Evolutionary conservation across 2,329 filamentous ascomycete species (phyloP), one percentile per base, ranked within the genome.

Genomic region (Zalaria obscura): DNA sequence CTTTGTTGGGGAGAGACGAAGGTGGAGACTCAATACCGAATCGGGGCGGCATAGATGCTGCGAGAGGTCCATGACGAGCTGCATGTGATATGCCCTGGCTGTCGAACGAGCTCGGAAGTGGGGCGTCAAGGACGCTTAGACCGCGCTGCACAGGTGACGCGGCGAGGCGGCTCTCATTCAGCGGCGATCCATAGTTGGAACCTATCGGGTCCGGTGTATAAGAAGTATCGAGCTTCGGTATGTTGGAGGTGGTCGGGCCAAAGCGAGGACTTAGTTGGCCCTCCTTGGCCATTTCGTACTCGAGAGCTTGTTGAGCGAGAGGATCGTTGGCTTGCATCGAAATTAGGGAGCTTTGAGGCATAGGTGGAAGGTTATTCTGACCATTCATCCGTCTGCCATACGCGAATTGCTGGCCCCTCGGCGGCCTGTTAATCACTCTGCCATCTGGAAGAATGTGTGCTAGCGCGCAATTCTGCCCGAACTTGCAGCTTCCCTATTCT

Each of bases 381-480:
- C 8, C 29, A 32, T 39, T 40, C 4, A 38, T 39, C 26, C 46
- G 43, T 27, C 44, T 42, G 27, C 43, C 40, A 32, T 42, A 44
- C 32, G 35, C 38, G 33, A 43, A 45, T 26, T 38, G 39, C 35
- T 45, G 43, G 11, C 46, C 45, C 36, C 46, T 42, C 39, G 41
- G 39, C 28, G 82, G 68, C 72, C 83, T 66, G 63, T 95, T 95
- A 58, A 96, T 85, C 58, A 89, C 78, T 54, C 86, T 80, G 45
- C 91, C 91, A 62, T 96, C 88, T 52, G 88, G 87, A 38, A 95
- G 79, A 55, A 96, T 83, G 63, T 98, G 91, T 50, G 93, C 85
- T 57, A 96, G 85, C 56, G 89, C 89, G 70, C 91, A 98, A 65
- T 96, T 96, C 48, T 86, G 83, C 47, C 91, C 91, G 61, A 96